Evolutionary conservation across 1,284 basidiomycete genomes (phyloP).

Genomic region (Vanrija humicola): DNA sequence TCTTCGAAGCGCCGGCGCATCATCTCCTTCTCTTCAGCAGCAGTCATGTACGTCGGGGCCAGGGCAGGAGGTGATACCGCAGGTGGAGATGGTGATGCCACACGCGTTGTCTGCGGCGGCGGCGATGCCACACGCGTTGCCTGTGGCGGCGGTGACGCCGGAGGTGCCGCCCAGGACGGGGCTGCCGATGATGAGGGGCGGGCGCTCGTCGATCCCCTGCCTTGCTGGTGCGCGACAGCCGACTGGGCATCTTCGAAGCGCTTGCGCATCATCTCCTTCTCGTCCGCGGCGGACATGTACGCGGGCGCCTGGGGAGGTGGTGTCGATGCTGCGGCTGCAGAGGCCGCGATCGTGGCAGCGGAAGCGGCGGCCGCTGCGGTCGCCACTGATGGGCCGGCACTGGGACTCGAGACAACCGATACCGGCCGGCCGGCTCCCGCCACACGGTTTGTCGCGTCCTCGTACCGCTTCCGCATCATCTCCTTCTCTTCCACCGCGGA

Average conservation of each 20-base stretch:
- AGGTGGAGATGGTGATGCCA: not conserved
- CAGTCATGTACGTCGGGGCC: conserved; percentile 8
- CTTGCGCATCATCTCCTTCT: conserved; percentile 33
- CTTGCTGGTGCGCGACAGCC: not conserved
- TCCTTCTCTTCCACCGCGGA: conserved; percentile 22
- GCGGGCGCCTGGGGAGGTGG: not conserved
- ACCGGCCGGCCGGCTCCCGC: not conserved
- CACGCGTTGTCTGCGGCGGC: not conserved
- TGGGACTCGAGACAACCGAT: not conserved
- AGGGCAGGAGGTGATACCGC: not conserved
- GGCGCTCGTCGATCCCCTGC: conserved; percentile 15
- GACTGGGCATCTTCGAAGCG: conserved; percentile 32
- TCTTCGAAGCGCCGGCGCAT: conserved; percentile 32
- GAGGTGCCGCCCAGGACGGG: not conserved
- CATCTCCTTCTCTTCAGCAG: conserved; percentile 36
- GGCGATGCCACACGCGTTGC: not conserved
- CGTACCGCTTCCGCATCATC: conserved; percentile 19
- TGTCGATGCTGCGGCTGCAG: not conserved
- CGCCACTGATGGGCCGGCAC: no score
- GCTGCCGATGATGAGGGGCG: not conserved
- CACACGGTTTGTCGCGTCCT: conserved; percentile 53
- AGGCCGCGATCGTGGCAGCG: not conserved
- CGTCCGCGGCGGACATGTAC: conserved; percentile 28
- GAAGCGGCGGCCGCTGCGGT: no score
- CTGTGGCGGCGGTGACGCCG: not conserved